Evolutionary conservation across 202 grass and related monocot species (phyloP).

Genomic region (Digitaria exilis): DNA sequence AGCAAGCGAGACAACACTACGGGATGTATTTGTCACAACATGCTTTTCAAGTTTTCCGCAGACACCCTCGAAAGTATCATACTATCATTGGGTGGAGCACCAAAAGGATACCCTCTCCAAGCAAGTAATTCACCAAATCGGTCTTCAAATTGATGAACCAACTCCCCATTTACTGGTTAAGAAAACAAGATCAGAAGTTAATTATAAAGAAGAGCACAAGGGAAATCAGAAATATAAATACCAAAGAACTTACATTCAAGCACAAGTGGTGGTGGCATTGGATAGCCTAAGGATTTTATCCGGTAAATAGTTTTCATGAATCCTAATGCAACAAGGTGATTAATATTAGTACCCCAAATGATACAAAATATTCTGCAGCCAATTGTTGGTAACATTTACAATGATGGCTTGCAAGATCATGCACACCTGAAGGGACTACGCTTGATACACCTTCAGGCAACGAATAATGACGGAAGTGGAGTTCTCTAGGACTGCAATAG

Average conservation of each 20-base stretch:
- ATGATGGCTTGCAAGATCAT: not conserved
- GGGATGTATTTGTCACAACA: slow-evolving; percentile 6
- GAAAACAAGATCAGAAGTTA: slow-evolving; percentile 5
- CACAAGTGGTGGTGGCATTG: slow-evolving; percentile 40
- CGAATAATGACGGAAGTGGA: not conserved
- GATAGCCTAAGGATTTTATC: slow-evolving; percentile 18
- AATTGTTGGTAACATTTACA: not conserved
- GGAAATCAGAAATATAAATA: not conserved
- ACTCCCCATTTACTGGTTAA: slow-evolving; percentile 25
- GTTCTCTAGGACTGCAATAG: not conserved
- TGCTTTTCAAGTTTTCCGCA: not conserved
- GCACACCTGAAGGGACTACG: slow-evolving; percentile 34
- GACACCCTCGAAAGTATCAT: not conserved
- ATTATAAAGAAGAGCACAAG: not conserved
- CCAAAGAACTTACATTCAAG: slow-evolving; percentile 27
- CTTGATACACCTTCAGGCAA: slow-evolving; percentile 20
- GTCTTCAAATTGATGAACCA: slow-evolving; percentile 15
- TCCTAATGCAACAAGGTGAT: slow-evolving; percentile 16
- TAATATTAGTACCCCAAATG: not conserved
- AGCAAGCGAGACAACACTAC: slow-evolving; percentile 30
- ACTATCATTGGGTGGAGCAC: not conserved
- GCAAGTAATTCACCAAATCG: slow-evolving; percentile 8
- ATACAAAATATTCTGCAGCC: not conserved
- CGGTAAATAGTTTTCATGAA: not conserved
- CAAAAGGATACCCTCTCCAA: slow-evolving; percentile 27